Evolutionary conservation across 805 yeast genomes (phyloP).

Genomic region (Ogataea henricii): DNA sequence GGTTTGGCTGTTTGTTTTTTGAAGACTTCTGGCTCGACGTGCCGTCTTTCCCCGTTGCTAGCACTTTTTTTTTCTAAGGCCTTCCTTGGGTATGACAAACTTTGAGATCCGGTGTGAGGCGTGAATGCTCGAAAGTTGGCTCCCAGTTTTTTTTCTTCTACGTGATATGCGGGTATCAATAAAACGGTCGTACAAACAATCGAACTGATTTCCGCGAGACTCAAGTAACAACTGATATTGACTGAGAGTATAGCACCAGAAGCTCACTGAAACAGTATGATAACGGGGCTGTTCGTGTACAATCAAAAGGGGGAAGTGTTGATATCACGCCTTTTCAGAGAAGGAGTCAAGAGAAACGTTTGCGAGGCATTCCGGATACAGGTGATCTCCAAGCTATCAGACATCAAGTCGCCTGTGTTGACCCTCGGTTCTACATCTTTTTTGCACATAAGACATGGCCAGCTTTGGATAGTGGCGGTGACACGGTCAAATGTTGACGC

Average conservation of each 20-base stretch:
- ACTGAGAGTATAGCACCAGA: too few relatives aligned
- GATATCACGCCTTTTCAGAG: conserved; percentile 70
- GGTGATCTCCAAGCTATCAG: conserved; percentile 66
- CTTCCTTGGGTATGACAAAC: not conserved
- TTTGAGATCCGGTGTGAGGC: conserved; percentile 6
- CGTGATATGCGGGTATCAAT: not conserved
- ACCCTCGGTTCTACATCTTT: conserved; percentile 94
- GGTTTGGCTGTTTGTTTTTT: not conserved
- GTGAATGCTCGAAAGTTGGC: not conserved
- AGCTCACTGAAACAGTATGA: conserved; percentile 55
- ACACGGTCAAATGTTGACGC: conserved; percentile 88
- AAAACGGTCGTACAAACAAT: not conserved
- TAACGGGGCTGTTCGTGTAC: conserved; percentile 78
- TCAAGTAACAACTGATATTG: too few relatives aligned
- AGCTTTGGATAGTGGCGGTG: conserved; percentile 84
- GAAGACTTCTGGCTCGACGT: too few relatives aligned
- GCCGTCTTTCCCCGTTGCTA: conserved; percentile 2
- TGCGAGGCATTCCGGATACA: conserved; percentile 91
- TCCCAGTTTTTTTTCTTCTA: not conserved
- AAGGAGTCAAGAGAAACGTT: conserved; percentile 74
- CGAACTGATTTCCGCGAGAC: too few relatives aligned
- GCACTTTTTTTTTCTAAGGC: not conserved
- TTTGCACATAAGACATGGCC: conserved; percentile 63
- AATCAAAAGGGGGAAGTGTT: conserved; percentile 82
- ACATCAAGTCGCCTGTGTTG: conserved; percentile 63